Base-by-base conservation (phyloP, 495 filamentous ascomycete genomes). In the Tuber aestivum region DNA sequence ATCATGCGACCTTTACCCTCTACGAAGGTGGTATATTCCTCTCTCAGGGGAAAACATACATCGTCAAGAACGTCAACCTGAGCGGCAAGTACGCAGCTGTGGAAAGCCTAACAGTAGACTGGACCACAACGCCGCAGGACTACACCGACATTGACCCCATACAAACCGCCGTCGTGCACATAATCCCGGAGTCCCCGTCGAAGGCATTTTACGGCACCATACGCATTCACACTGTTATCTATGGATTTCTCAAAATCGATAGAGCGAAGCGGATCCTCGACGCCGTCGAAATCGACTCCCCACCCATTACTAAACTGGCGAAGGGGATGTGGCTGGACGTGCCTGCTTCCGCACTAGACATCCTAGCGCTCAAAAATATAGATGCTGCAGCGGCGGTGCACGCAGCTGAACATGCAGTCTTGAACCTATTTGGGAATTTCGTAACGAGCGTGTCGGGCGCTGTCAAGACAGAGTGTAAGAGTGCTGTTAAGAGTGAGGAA, bases 241-340 rank as follows among this genome's bases (percentile, higher is more conserved):
- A 96, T 82, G 96, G 96, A 27, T 99, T 94, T 86, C 97, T 97
- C 87, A 98, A 97, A 82, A 84, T 97, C 56, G 93, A 97, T 84
- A 91, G 91, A 80, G 88, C 89, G 72, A 88, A 91, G 61, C 89
- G 92, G 38, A 91, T 99, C 70, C 91, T 99, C 69, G 95, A 99
- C 82, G 95, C 95, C 41, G 91, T 97, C 3, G 89, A 93, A 61
- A 94, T 99, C 27, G 92, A 97, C 78, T 97, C 97, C 82, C 95
- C 95, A 12, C 94, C 95, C 21, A 92, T 97, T 72, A 87, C 95
- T 42, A 88, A 93, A 68, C 86, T 90, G 78, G 91, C 89, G 72
- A 97, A 97, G 82, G 95, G 94, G 70, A 94, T 97, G 92, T 99
- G 95, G 95, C 89, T 99, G 37, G 95, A 98, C 81, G 90, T 99